Base-by-base conservation (phyloP, 768 basidiomycete species). In the Xanthoconium purpureum region DNA sequence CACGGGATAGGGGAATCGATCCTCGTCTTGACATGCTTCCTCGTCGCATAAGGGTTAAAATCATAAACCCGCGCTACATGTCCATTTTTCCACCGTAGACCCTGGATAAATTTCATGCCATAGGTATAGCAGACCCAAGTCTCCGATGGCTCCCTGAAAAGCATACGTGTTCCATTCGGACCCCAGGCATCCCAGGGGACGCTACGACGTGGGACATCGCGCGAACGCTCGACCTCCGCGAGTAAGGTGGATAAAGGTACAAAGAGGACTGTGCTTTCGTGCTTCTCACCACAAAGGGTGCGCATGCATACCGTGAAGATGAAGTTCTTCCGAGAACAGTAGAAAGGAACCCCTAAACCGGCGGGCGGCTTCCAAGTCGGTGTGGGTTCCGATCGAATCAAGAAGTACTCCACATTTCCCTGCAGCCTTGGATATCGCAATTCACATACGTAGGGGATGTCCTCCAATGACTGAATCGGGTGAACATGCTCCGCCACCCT, bases 81-180 rank as follows among this genome's bases (percentile, higher is more conserved):
- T 28, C 56, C 59, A 5, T 47, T 20, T 8, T 58, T 61, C 63
- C 71, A 70, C 33, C 58, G 59, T 30, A 68, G 39, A 43, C 61
- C 58, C 37, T 62, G 67, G 17, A 73, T 55, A 28, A 68, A 74
- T 35, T 63, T 74, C 62, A 67, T 68, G 3, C 75, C 74, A 28
- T 74, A 71, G 15, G 71, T 57, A 52, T 69, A 73, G 45, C 74
- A 74, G 20, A 75, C 67, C 75, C 74, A 76, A 14, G 48, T 59
- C 6, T 71, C 68, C 18, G 69, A 69, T 14, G 68, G 65, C 5
- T 56, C 59, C 29, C 67, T 58, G 37, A 36, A 56, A 28, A 73
- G 20, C 63, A 74, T 69, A 40, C 72, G 71, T 4, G 73, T 59
- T 37, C 58, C 56, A 6, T 15, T 18, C 2, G 72, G 70, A 17